Evolutionary conservation across 176 grass and related monocot genomes (phyloP).

Genomic region (Phoenix dactylifera): DNA sequence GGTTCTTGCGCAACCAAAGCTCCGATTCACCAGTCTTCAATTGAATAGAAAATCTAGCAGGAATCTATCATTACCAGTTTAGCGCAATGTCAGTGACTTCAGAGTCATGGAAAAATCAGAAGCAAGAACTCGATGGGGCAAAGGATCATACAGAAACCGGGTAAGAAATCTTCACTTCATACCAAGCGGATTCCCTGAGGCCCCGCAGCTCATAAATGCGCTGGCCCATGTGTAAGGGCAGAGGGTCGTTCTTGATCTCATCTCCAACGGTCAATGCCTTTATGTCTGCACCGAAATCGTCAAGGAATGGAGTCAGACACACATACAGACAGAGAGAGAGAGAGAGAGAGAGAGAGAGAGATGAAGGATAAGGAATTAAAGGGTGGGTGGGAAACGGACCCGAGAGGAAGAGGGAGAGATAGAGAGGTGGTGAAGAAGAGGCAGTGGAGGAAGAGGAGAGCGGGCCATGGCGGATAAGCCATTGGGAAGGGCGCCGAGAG

Average conservation of each 20-base stretch:
- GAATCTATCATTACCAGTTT: constrained; percentile 42
- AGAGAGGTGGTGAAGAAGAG: too few relatives aligned
- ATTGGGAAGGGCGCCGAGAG: too few relatives aligned
- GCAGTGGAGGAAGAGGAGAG: too few relatives aligned
- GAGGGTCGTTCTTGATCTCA: constrained; percentile 46
- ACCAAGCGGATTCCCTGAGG: constrained; percentile 41
- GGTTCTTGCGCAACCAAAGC: constrained; percentile 39
- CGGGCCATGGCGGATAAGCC: too few relatives aligned
- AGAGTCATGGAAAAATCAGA: too few relatives aligned
- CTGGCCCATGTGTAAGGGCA: constrained; percentile 37
- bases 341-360: too few relatives aligned
- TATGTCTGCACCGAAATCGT: too few relatives aligned
- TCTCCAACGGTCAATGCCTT: constrained; percentile 36
- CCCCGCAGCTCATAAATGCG: constrained; percentile 49
- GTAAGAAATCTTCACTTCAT: constrained; percentile 98
- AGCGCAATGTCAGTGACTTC: not conserved
- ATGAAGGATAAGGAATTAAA: too few relatives aligned
- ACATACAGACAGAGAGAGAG: too few relatives aligned
- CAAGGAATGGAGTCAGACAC: too few relatives aligned
- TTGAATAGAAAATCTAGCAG: constrained; percentile 57
- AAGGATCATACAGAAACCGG: constrained; percentile 65
- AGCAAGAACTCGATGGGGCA: constrained; percentile 7
- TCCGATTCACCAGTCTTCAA: constrained; percentile 21
- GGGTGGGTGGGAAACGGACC: too few relatives aligned
- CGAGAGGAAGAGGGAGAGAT: too few relatives aligned